Base-by-base conservation (phyloP, 768 basidiomycete species). In the Psilocybe azurescens region DNA sequence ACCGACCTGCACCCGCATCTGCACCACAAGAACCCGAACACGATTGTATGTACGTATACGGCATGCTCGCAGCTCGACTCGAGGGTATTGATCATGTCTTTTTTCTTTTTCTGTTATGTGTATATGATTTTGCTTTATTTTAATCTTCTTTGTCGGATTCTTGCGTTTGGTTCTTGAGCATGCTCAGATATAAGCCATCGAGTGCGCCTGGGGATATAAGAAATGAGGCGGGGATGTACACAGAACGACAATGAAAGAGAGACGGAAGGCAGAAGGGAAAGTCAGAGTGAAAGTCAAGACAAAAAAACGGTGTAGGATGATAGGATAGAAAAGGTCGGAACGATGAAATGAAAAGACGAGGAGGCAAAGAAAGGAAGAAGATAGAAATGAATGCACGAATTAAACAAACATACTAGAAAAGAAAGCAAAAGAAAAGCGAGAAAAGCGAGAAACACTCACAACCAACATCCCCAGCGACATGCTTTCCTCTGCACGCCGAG, bases 401-500 rank as follows among this genome's bases (percentile, higher is more conserved):
- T 4, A 10, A 16, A 2, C 32, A 8, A 54, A 38, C 10, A 32
- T 18, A 8, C 6, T 20, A 11, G 6, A 24, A n/a, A 29, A n/a
- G 41, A 20, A 36, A 52, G 18, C 18, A 14, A 6, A 44, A n/a
- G n/a, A n/a, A n/a, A n/a, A n/a, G n/a, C n/a, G n/a, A 20, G 7
- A 53, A 30, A 1, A 18, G 36, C 1, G 30, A 59, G 18, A 46
- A 36, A 52, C 39, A 71, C 79, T 65, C 56, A 81, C 81, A 78
- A 18, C 81, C 82, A 30, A 77, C 65, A 53, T 75, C 75, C 28
- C 68, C 67, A 18, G 64, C 73, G 1, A 67, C 56, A 51, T 80
- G 77, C 60, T 77, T 81, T 10, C 79, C 80, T 60, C 79, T 69
- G 56, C 81, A 82, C 2, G 81, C 78, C 3, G 79, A 76, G 16